phyloP scores from a whole-genome alignment of 169 alveolate genomes.

The Cardiosporidium cionae region DNA sequence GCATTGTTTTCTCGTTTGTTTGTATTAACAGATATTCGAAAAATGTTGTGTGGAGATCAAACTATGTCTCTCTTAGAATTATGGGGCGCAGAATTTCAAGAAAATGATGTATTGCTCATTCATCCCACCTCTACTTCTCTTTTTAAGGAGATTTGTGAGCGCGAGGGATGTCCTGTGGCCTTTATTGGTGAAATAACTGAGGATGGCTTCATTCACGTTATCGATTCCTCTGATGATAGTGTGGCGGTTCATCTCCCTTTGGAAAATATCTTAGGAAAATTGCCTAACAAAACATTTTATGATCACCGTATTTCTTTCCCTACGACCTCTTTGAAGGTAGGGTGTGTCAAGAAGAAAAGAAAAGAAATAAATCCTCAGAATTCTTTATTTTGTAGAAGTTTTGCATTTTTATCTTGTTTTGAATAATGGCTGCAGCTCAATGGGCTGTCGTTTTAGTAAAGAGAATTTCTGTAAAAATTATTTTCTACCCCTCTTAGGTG shows the following conservation, averaged over 20 bases:
- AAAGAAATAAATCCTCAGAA: no score
- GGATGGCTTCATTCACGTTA: slow-evolving; percentile 2
- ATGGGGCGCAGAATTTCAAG: slow-evolving; percentile 33
- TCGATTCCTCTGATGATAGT: slow-evolving; percentile 16
- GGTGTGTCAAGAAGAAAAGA: no score
- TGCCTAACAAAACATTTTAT: slow-evolving; percentile 36
- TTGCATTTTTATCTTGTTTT: no score
- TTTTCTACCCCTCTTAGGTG: no score
- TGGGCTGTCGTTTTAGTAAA: no score
- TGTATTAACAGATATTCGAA: neutral
- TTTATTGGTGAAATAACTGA: slow-evolving; percentile 13
- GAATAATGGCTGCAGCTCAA: no score
- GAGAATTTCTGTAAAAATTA: no score
- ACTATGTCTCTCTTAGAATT: slow-evolving; percentile 31
- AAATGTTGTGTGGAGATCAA: slow-evolving; percentile 38
- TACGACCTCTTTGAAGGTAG: no score
- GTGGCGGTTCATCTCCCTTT: slow-evolving; percentile 32
- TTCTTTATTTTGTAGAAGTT: no score
- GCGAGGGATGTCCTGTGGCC: slow-evolving; percentile 28
- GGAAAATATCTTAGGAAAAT: slow-evolving; percentile 37
- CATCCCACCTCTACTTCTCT: slow-evolving; percentile 1
- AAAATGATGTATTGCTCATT: slow-evolving; percentile 2
- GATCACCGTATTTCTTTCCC: no score
- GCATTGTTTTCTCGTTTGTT: slow-evolving; percentile 1
- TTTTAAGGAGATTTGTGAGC: slow-evolving; percentile 25